phyloP scores from a whole-genome alignment of 2,329 filamentous ascomycete species.

The Teratosphaeria destructans region DNA sequence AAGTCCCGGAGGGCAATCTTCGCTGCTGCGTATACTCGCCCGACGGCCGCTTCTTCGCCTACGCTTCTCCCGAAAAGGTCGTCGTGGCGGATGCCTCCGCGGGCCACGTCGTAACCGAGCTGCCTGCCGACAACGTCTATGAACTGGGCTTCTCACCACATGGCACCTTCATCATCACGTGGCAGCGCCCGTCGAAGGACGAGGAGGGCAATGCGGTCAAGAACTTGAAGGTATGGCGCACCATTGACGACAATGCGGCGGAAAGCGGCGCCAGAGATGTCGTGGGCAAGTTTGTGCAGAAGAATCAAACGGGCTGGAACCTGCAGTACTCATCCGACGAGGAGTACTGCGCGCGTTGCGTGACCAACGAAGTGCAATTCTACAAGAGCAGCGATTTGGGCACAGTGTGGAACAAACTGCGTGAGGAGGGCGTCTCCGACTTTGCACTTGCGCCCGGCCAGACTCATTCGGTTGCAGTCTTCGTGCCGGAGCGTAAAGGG shows the following conservation, averaged over 20 bases:
- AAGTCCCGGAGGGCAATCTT: conserved; percentile 79
- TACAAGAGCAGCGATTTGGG: conserved; percentile 78
- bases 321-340: conserved; percentile 94
- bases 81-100: conserved; percentile 71
- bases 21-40: conserved; percentile 93
- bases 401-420: conserved; percentile 90
- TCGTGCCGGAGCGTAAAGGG: conserved; percentile 86
- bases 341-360: conserved; percentile 79
- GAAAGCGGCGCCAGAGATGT: conserved; percentile 56
- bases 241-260: conserved; percentile 56
- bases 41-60: conserved; percentile 92
- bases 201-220: conserved; percentile 86
- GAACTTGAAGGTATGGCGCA: conserved; percentile 95
- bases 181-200: conserved; percentile 89
- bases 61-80: conserved; percentile 81
- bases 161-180: conserved; percentile 89
- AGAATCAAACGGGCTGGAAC: conserved; percentile 92
- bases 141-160: conserved; percentile 89
- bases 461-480: conserved; percentile 86
- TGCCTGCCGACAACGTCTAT: conserved; percentile 76
- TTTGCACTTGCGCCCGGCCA: conserved; percentile 85
- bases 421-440: conserved; percentile 78
- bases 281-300: conserved; percentile 86
- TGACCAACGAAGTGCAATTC: conserved; percentile 97
- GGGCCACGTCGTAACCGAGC: conserved; percentile 62